phyloP scores from a whole-genome alignment of 768 basidiomycete genomes.

The Pleurotus cornucopiae region DNA sequence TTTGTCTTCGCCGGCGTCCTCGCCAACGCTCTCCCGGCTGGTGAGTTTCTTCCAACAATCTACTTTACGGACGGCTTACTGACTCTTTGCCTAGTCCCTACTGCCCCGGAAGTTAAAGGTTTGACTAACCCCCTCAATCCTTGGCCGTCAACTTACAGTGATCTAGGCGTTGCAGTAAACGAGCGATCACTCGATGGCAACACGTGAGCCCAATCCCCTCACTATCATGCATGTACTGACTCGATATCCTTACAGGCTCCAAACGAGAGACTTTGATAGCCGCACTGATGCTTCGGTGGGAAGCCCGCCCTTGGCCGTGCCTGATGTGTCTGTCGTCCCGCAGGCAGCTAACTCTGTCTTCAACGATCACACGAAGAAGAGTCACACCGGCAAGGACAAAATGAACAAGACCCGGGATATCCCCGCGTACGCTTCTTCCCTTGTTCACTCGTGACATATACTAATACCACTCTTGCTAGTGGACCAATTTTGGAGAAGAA shows the following conservation, averaged over 20 bases:
- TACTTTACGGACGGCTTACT: no score
- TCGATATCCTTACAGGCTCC: background rate
- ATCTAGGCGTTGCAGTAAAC: background rate
- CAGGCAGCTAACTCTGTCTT: background rate
- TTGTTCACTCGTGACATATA: background rate
- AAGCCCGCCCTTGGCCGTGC: constrained; percentile 1
- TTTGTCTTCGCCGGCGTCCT: constrained; percentile 6
- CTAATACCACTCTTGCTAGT: background rate
- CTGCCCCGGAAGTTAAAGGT: constrained; percentile 6
- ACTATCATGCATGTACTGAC: background rate
- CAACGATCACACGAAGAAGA: background rate
- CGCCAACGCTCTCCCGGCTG: constrained; percentile 3
- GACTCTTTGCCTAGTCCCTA: no score
- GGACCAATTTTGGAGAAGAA: constrained; percentile 2
- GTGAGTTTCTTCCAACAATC: no score
- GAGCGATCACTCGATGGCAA: background rate
- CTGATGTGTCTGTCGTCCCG: background rate
- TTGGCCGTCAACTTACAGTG: background rate
- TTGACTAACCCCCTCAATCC: background rate
- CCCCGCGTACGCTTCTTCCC: background rate
- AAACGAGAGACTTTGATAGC: constrained; percentile 1
- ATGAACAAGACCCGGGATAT: constrained; percentile 4
- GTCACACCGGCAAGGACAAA: constrained; percentile 1
- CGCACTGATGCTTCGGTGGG: constrained; percentile 1
- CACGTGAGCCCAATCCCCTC: background rate